A percentile compares a stretch with the other conserved stretches of the same genome.
Evolutionary conservation across 208 protist species (phyloP).

Genomic region (Acanthamoeba royreba): DNA sequence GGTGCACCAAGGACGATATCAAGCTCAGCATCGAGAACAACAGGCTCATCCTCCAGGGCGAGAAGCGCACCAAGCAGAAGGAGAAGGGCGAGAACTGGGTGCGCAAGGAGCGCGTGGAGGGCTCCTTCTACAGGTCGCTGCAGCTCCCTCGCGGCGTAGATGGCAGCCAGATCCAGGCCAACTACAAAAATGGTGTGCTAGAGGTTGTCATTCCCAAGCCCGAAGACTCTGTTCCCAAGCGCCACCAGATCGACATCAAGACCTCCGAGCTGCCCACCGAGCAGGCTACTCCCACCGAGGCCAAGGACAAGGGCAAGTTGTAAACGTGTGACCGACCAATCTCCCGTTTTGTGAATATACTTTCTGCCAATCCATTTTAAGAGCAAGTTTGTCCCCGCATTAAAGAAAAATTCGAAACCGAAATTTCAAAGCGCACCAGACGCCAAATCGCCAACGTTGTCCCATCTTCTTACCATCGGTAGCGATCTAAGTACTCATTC

Average conservation of each 20-base stretch:
- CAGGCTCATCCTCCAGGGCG: background rate
- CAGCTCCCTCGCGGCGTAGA: background rate
- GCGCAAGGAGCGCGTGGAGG: background rate
- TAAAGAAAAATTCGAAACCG: no score
- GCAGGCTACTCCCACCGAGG: no score
- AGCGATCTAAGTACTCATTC: no score
- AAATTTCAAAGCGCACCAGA: no score
- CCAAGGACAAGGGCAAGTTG: no score
- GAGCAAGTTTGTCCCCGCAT: no score
- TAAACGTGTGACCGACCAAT: no score
- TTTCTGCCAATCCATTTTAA: no score
- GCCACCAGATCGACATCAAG: background rate
- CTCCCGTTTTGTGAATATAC: no score
- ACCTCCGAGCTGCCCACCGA: background rate
- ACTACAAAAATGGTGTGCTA: conserved; percentile 18
- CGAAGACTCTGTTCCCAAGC: background rate
- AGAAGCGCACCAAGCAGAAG: background rate
- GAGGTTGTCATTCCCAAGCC: conserved; percentile 16
- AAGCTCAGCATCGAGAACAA: background rate
- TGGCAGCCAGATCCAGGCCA: background rate
- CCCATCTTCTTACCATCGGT: no score
- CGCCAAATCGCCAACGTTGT: no score
- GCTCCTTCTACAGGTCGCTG: background rate
- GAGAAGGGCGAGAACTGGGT: background rate
- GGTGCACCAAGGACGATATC: background rate